A percentile compares a stretch with the other conserved stretches of the same genome.
Evolutionary conservation across 2,329 filamentous ascomycete species (phyloP).

Genomic region (Albophoma yamanashiensis): DNA sequence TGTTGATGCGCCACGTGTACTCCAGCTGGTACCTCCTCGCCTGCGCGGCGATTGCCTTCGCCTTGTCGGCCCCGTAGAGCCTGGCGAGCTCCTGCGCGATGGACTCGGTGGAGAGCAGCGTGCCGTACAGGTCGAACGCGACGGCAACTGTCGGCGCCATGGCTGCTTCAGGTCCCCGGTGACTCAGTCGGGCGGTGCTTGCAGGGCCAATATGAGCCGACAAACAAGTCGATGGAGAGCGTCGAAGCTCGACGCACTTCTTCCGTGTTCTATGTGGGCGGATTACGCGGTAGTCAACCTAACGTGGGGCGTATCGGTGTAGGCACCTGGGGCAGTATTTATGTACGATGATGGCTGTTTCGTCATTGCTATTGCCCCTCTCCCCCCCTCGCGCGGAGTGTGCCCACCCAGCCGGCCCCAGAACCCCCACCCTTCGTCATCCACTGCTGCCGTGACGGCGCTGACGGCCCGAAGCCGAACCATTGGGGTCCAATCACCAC

Average conservation of each 20-base stretch:
- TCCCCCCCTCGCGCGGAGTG: too few relatives aligned
- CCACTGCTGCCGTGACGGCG: not conserved
- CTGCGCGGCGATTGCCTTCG: conserved; percentile 42
- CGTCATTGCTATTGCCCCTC: not conserved
- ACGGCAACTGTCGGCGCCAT: conserved; percentile 32
- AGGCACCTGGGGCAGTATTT: not conserved
- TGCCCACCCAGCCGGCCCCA: not conserved
- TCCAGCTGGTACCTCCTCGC: conserved; percentile 66
- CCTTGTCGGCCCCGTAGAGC: conserved; percentile 47
- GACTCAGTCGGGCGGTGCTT: not conserved
- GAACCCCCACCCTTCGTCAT: too few relatives aligned
- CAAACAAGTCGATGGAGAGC: too few relatives aligned
- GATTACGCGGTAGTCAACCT: not conserved
- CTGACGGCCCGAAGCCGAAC: not conserved
- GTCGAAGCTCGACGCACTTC: not conserved
- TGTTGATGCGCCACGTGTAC: conserved; percentile 67
- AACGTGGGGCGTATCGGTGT: not conserved
- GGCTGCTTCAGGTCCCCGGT: not conserved
- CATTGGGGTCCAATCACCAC: not conserved
- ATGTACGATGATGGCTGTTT: not conserved
- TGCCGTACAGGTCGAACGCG: conserved; percentile 69
- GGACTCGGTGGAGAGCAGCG: conserved; percentile 60
- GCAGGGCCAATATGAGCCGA: not conserved
- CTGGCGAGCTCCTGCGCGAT: conserved; percentile 49
- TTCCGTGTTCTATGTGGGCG: not conserved